phyloP scores from a whole-genome alignment of 768 basidiomycete species.

The Pisolithus albus region DNA sequence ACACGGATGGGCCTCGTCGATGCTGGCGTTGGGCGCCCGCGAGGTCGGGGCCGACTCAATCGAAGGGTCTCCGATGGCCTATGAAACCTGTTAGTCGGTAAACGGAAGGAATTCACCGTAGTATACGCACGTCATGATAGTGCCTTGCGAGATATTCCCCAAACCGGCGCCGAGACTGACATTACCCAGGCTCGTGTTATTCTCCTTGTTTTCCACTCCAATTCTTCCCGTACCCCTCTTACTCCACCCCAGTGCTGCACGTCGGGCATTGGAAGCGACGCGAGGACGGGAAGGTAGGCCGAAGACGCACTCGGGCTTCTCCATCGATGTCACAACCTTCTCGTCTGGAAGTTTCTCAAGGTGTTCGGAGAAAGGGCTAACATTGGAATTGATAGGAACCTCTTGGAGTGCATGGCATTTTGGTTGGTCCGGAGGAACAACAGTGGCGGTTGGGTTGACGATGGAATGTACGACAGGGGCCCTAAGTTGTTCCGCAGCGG shows the following conservation, averaged over 20 bases:
- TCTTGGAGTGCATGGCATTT: slow-evolving; percentile 35
- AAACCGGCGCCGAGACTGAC: background rate
- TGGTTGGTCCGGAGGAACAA: slow-evolving; percentile 4
- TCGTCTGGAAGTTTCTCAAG: slow-evolving; percentile 35
- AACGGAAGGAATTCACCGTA: background rate
- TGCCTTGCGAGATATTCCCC: slow-evolving; percentile 25
- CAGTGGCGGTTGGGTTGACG: slow-evolving; percentile 7
- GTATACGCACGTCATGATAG: slow-evolving; percentile 49
- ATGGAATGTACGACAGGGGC: slow-evolving; percentile 17
- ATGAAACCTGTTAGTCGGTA: background rate
- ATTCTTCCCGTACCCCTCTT: slow-evolving; percentile 53
- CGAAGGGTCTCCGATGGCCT: slow-evolving; percentile 38
- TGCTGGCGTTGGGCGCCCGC: slow-evolving; percentile 34
- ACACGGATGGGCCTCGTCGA: slow-evolving; percentile 21
- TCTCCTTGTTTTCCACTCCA: slow-evolving; percentile 53
- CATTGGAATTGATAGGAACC: slow-evolving; percentile 37
- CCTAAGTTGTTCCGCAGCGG: slow-evolving; percentile 30
- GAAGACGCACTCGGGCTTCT: slow-evolving; percentile 24
- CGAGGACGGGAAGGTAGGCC: slow-evolving; percentile 37
- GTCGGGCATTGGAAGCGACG: slow-evolving; percentile 48
- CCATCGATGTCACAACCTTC: slow-evolving; percentile 28
- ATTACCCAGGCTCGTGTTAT: slow-evolving; percentile 19
- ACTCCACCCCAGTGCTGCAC: slow-evolving; percentile 55
- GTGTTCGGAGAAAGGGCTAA: slow-evolving; percentile 29
- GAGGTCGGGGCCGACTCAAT: slow-evolving; percentile 41